Conservation (phyloP, 2,329 filamentous ascomycete species). For the Clathrospora elynae region DNA sequence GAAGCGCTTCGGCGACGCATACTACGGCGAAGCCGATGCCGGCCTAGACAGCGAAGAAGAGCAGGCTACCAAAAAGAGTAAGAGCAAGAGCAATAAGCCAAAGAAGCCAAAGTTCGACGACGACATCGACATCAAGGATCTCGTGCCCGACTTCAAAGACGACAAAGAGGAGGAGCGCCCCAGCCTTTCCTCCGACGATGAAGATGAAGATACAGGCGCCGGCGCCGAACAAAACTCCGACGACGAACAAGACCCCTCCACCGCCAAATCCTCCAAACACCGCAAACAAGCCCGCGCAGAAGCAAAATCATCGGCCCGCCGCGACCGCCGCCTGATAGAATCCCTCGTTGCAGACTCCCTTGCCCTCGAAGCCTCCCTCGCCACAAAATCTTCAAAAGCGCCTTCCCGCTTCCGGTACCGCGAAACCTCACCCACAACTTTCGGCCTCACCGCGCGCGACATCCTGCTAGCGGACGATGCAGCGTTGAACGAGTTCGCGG, state of each 20-base stretch:
- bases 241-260: conserved; percentile 29
- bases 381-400: conserved; percentile 56
- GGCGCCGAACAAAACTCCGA: conserved; percentile 51
- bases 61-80: conserved; percentile 50
- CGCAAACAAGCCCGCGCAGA: conserved; percentile 55
- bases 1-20: conserved; percentile 84
- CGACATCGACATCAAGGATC: conserved; percentile 94
- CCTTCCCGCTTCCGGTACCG: conserved; percentile 80
- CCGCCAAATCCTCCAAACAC: conserved; percentile 54
- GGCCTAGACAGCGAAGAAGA: conserved; percentile 42
- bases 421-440: conserved; percentile 87
- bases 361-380: conserved; percentile 69
- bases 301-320: conserved; percentile 73
- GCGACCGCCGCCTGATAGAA: conserved; percentile 83
- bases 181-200: conserved; percentile 62
- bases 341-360: conserved; percentile 82
- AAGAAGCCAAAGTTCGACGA: conserved; percentile 95
- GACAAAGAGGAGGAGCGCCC: conserved; percentile 73
- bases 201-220: conserved; percentile 52
- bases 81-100: conserved; percentile 60
- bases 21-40: conserved; percentile 75
- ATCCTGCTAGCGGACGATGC: conserved; percentile 89
- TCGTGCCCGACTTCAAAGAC: conserved; percentile 84
- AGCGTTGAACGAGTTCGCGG: conserved; percentile 85
- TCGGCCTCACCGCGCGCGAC: conserved; percentile 86